Conservation (phyloP, 2,329 filamentous ascomycete species). For the Talaromyces sp. region DNA sequence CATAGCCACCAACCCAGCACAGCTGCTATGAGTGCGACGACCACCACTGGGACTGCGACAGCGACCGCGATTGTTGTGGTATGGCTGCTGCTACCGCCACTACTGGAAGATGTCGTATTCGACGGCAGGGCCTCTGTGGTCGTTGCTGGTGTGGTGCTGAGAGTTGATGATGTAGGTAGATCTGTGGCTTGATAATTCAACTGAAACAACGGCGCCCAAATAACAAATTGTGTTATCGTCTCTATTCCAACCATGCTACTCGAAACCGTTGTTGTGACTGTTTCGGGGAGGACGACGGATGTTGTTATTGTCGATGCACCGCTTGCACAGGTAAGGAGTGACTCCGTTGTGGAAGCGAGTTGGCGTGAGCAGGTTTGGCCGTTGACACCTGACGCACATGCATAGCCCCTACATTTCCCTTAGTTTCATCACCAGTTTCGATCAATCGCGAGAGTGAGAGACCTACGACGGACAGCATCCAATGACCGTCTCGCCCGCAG, state of each 20-base stretch:
- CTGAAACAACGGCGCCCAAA: neutral
- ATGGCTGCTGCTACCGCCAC: neutral
- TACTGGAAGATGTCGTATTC: neutral
- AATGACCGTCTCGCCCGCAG: neutral
- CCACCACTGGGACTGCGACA: neutral
- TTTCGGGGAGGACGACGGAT: neutral
- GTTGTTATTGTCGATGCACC: neutral
- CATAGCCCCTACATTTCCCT: neutral
- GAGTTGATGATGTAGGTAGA: neutral
- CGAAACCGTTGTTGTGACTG: neutral
- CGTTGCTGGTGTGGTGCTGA: neutral
- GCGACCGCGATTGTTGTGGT: neutral
- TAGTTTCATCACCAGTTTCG: too few relatives aligned
- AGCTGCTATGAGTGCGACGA: neutral
- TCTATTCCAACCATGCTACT: neutral
- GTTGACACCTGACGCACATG: neutral
- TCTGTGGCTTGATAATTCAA: neutral
- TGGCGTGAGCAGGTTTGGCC: neutral
- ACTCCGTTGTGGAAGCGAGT: neutral
- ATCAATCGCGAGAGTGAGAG: too few relatives aligned
- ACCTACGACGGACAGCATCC: neutral
- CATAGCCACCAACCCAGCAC: neutral
- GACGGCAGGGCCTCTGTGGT: neutral
- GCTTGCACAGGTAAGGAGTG: neutral
- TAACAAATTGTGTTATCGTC: neutral